Conservation (phyloP, 2,329 filamentous ascomycete genomes). For the Ophiobolus disseminans region DNA sequence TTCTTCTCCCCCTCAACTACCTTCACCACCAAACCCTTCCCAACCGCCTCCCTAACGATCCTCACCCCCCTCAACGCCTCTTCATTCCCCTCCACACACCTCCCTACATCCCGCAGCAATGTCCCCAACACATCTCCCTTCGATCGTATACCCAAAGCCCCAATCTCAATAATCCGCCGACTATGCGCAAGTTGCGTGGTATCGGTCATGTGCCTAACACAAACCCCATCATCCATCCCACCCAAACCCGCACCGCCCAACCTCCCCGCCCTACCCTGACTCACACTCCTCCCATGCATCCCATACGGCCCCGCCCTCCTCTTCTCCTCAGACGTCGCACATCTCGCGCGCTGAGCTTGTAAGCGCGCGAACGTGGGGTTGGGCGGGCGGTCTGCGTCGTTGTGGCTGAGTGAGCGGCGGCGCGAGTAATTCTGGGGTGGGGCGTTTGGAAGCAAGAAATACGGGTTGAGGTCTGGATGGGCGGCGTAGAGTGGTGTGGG, state of each 20-base stretch:
- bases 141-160: conserved; percentile 26
- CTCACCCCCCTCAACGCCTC: conserved; percentile 28
- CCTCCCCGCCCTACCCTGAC: not conserved
- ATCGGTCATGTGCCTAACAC: conserved; percentile 31
- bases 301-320: conserved; percentile 4
- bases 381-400: conserved; percentile 20
- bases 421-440: conserved; percentile 22
- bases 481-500: too few species aligned
- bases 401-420: conserved; percentile 39
- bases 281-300: not conserved
- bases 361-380: conserved; percentile 36
- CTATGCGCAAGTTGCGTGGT: conserved; percentile 25
- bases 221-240: not conserved
- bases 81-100: conserved; percentile 6
- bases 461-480: too few species aligned
- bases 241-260: not conserved
- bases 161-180: conserved; percentile 38
- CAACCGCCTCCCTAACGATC: conserved; percentile 21
- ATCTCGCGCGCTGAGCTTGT: conserved; percentile 19
- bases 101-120: conserved; percentile 24
- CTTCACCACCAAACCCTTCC: not conserved
- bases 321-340: conserved; percentile 9
- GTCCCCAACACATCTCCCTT: conserved; percentile 22
- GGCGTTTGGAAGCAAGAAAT: not conserved
- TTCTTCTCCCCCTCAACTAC: not conserved